Conservation (phyloP, 208 protist species). For the Trypanosoma caninum region DNA sequence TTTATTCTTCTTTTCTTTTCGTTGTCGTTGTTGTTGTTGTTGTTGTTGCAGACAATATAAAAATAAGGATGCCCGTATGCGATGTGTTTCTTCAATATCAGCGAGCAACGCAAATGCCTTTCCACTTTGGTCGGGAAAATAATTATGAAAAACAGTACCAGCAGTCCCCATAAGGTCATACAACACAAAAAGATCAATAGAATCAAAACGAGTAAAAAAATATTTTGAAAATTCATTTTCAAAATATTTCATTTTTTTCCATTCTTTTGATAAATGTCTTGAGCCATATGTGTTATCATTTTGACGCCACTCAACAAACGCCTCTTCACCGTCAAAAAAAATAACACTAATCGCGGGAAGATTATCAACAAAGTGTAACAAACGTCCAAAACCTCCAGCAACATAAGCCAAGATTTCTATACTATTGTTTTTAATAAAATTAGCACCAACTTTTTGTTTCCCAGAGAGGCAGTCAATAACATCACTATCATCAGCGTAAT, state of each 20-base stretch:
- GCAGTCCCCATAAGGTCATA: conserved; percentile 80
- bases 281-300: conserved; percentile 92
- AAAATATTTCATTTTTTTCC: conserved; percentile 19
- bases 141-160: conserved; percentile 48
- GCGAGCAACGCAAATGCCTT: conserved; percentile 34
- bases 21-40: background rate
- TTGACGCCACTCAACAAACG: conserved; percentile 76
- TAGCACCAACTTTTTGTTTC: too few species aligned
- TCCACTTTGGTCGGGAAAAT: conserved; percentile 60
- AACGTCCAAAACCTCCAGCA: conserved; percentile 16
- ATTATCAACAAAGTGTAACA: conserved; percentile 40
- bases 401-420: background rate
- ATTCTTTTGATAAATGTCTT: conserved; percentile 71
- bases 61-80: conserved; percentile 18
- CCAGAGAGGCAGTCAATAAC: conserved; percentile 11
- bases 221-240: too few species aligned
- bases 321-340: conserved; percentile 94
- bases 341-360: conserved; percentile 64
- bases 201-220: conserved; percentile 46
- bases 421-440: background rate
- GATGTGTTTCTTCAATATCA: conserved; percentile 31
- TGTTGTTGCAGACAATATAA: background rate
- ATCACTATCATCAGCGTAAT: conserved; percentile 27
- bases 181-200: conserved; percentile 75
- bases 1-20: background rate